These are phyloP conservation scores for Mrakia blollopis DNA, from an alignment of 768 basidiomycete genomes.

Conservation along the genomic window DNA sequence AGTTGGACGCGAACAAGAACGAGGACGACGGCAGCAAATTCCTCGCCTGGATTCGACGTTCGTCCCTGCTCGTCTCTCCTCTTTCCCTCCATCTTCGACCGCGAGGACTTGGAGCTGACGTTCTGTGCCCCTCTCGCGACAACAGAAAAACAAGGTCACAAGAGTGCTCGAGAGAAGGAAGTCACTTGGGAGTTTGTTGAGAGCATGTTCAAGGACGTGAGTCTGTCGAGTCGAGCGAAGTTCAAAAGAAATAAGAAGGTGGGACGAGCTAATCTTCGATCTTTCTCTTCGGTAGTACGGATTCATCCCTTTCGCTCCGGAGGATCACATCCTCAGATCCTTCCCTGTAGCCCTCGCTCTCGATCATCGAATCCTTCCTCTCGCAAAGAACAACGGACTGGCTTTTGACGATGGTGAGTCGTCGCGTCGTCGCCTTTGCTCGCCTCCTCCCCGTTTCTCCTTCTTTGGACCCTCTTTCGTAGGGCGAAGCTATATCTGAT, in stretches of 20 bases:
- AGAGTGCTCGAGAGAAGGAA: background rate
- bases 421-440: background rate
- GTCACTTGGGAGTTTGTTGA: constrained; percentile 5
- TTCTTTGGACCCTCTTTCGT: background rate
- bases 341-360: constrained; percentile 3
- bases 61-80: background rate
- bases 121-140: background rate
- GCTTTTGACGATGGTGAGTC: background rate
- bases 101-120: background rate
- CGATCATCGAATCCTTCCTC: constrained; percentile 6
- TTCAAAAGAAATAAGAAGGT: no score
- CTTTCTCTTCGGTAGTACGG: background rate
- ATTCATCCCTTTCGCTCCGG: constrained; percentile 12
- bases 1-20: background rate
- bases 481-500: no score
- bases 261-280: background rate
- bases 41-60: background rate
- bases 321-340: background rate
- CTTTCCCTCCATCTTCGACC: no score
- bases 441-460: background rate
- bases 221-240: no score
- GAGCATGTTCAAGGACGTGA: constrained; percentile 10
- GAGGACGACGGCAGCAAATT: background rate
- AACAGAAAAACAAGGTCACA: background rate
- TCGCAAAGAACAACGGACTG: constrained; percentile 3